Base-by-base conservation (phyloP, 1,284 basidiomycete genomes). In the Rhodotorula sp. region DNA sequence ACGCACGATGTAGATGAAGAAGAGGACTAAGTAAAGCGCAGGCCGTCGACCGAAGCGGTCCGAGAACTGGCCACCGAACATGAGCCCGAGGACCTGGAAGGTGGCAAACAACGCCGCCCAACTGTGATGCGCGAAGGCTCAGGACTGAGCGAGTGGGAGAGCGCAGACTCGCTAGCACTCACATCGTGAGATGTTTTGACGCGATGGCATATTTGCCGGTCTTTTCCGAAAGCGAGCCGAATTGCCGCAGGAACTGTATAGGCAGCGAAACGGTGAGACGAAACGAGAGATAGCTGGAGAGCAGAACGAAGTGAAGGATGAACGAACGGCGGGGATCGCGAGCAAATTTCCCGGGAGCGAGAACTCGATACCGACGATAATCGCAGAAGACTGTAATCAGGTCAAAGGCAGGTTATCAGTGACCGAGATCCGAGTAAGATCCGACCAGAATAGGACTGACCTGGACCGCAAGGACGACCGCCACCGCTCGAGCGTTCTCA, bases 301-400 rank as follows among this genome's bases (percentile, higher is more conserved):
- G 26, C 15, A 28, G 28, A 55, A 21, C 5, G 16, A 19, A 10
- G 19, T 5, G 1, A 34, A 8, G 18, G 56, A 2, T 2, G 23
- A 18, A 38, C 56, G 31, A 5, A 57, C 56, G 23, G 73, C 73
- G 3, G 58, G 63, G 31, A 75, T 68, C 31, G 71, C 73, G 16
- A 75, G 66, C 6, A 75, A n/a, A 31, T 72, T 75, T 26, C 73
- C 71, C 3, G 71, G 71, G 15, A 75, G 52, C 34, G 55, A 45
- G 60, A 75, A 75, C 59, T 75, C 71, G 28, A 75, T 50, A 2
- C 73, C 73, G 55, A 70, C 68, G 14, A 75, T 64, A 38, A 75
- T 72, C 1, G 73, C 73, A 45, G 68, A 70, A 18, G 64, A 62
- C 64, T 70, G 69, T 15, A 31, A 1, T 43, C 12, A 19, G 28